phyloP scores from a whole-genome alignment of 2,329 filamentous ascomycete genomes.

The Xylariaceae sp. region DNA sequence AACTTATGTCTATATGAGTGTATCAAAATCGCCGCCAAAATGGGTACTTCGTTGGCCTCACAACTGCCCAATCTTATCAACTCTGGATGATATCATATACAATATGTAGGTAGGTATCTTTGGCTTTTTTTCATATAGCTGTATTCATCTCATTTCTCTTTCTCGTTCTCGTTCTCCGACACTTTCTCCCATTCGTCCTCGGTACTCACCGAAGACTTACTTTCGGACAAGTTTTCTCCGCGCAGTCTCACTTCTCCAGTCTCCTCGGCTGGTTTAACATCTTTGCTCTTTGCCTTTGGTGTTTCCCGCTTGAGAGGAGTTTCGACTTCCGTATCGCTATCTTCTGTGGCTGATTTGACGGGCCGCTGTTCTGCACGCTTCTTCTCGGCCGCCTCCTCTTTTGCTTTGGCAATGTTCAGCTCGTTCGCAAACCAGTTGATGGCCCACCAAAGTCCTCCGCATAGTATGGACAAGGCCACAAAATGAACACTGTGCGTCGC shows the following conservation, averaged over 20 bases:
- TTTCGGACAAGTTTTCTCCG: slow-evolving; percentile 36
- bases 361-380: slow-evolving; percentile 34
- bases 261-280: slow-evolving; percentile 41
- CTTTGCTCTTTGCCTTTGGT: slow-evolving; percentile 35
- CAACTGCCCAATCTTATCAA: neutral
- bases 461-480: slow-evolving; percentile 72
- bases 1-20: no score
- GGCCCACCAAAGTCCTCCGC: slow-evolving; percentile 80
- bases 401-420: slow-evolving; percentile 45
- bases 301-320: slow-evolving; percentile 27
- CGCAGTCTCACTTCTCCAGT: slow-evolving; percentile 49
- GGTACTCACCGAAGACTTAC: slow-evolving; percentile 64
- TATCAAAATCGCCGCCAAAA: neutral
- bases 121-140: slow-evolving; percentile 3
- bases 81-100: neutral
- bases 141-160: slow-evolving; percentile 36
- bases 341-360: slow-evolving; percentile 33
- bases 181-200: slow-evolving; percentile 99
- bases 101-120: slow-evolving; percentile 10
- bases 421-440: slow-evolving; percentile 95
- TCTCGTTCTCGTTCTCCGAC: slow-evolving; percentile 64
- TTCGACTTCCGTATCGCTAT: slow-evolving; percentile 52
- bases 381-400: slow-evolving; percentile 41
- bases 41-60: neutral
- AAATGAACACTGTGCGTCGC: slow-evolving; percentile 89